Conservation (phyloP, 2,329 filamentous ascomycete genomes). For the Daldinia sp. region DNA sequence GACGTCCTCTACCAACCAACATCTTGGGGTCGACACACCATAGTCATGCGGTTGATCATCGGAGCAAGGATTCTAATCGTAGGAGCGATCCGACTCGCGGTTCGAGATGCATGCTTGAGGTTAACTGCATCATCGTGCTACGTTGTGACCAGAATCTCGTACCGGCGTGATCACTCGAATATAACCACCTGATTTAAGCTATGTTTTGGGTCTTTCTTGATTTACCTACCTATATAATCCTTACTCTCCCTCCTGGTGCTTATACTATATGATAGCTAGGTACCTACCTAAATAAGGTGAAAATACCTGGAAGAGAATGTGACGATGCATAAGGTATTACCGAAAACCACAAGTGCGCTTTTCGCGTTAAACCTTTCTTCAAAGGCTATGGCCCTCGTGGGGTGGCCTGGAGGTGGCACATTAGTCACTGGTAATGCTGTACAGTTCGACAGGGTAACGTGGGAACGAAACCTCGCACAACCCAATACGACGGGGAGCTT, state of each 20-base stretch:
- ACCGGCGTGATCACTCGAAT: background rate
- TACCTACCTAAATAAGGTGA: too few relatives aligned
- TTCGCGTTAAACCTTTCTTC: conserved; percentile 8
- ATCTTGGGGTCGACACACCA: background rate
- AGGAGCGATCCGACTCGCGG: conserved; percentile 10
- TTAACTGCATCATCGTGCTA: conserved; percentile 22
- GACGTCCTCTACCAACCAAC: background rate
- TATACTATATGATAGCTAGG: too few relatives aligned
- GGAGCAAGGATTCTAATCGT: background rate
- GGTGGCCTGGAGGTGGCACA: conserved; percentile 49
- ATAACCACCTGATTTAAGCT: too few relatives aligned
- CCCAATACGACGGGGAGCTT: conserved; percentile 33
- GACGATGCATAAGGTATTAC: conserved; percentile 8
- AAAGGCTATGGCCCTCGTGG: conserved; percentile 47
- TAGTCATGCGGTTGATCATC: background rate
- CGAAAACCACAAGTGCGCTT: conserved; percentile 1
- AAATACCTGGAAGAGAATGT: too few relatives aligned
- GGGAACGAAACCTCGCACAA: conserved; percentile 55
- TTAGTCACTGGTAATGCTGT: conserved; percentile 40
- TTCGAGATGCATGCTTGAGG: conserved; percentile 5
- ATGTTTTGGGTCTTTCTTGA: too few relatives aligned
- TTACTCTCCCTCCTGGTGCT: too few relatives aligned
- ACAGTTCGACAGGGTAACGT: conserved; percentile 38
- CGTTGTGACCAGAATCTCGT: conserved; percentile 18
- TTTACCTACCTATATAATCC: too few relatives aligned